phyloP scores from a whole-genome alignment of 129 eudicot species.

The Artemisia tridentata region DNA sequence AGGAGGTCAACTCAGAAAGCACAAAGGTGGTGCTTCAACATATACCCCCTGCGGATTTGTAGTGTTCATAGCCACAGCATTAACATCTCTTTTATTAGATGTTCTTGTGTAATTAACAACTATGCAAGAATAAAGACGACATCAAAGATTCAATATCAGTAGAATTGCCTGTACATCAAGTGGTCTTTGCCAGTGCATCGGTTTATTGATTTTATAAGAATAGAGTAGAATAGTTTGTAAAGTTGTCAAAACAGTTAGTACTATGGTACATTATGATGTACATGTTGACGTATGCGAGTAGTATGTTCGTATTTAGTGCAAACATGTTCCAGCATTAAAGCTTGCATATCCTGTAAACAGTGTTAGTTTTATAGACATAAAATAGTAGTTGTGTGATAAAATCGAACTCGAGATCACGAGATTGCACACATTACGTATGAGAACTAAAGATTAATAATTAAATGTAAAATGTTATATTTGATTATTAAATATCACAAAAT shows the following conservation, averaged over 20 bases:
- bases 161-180: not conserved
- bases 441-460: too few species aligned
- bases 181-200: not conserved
- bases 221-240: not conserved
- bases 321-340: not conserved
- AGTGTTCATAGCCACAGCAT: slow-evolving; percentile 8
- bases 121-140: not conserved
- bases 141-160: not conserved
- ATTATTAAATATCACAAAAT: too few species aligned
- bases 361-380: too few species aligned
- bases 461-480: too few species aligned
- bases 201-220: not conserved
- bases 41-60: not conserved
- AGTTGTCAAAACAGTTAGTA: not conserved
- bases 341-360: not conserved
- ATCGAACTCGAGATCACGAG: too few species aligned
- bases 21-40: slow-evolving; percentile 24
- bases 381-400: too few species aligned
- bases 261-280: slow-evolving; percentile 2
- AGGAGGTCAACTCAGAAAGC: slow-evolving; percentile 28
- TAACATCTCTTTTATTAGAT: slow-evolving; percentile 25
- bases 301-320: not conserved
- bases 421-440: too few species aligned
- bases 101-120: not conserved
- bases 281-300: not conserved